A percentile compares a stretch with the other conserved stretches of the same genome.
phyloP scores from a whole-genome alignment of 805 yeast species.

The Hermanozyma aechmeae region DNA sequence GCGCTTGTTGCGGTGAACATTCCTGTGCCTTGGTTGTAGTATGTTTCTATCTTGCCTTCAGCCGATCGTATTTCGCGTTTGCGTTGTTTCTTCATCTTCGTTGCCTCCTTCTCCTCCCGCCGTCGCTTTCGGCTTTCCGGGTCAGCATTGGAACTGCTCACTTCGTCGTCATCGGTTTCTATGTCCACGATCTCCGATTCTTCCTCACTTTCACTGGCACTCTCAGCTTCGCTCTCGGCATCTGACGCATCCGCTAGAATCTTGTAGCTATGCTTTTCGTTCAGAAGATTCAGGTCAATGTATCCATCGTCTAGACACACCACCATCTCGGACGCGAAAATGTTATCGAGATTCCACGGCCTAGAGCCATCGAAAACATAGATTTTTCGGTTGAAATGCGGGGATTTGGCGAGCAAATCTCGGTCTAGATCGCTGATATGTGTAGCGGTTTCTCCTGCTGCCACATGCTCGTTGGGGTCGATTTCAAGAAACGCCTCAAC shows the following conservation, averaged over 20 bases:
- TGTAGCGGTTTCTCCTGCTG: conserved; percentile 15
- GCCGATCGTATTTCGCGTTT: conserved; percentile 31
- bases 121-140: conserved; percentile 20
- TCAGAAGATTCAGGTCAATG: conserved; percentile 46
- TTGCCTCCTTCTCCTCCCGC: conserved; percentile 17
- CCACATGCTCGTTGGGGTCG: conserved; percentile 43
- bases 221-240: conserved; percentile 17
- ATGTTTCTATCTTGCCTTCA: conserved; percentile 56
- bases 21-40: conserved; percentile 79
- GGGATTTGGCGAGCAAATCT: conserved; percentile 7
- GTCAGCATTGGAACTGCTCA: conserved; percentile 15
- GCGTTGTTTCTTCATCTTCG: conserved; percentile 28
- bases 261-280: conserved; percentile 56
- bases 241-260: conserved; percentile 24
- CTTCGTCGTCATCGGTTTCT: background rate
- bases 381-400: conserved; percentile 42
- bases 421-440: conserved; percentile 13
- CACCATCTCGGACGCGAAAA: conserved; percentile 74
- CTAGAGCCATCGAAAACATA: conserved; percentile 87
- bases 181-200: conserved; percentile 1
- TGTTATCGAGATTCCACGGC: conserved; percentile 93
- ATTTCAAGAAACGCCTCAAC: conserved; percentile 65
- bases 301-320: conserved; percentile 84
- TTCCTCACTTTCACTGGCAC: background rate
- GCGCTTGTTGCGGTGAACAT: conserved; percentile 66